A percentile compares a stretch with the other conserved stretches of the same genome.
Evolutionary conservation across 805 yeast species (phyloP).

Genomic region (Priceomyces fermenticarens): DNA sequence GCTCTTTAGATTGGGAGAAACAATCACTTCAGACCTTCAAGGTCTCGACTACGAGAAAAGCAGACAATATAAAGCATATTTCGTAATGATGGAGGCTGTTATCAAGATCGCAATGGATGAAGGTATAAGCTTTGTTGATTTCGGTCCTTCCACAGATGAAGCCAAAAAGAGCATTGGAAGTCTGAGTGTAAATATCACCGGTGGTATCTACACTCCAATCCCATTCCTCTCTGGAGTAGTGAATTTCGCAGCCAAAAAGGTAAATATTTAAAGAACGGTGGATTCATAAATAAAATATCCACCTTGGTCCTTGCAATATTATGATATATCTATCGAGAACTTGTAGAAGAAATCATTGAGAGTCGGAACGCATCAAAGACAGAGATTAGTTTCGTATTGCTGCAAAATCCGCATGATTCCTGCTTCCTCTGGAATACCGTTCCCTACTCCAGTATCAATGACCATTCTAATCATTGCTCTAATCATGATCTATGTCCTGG

Average conservation of each 20-base stretch:
- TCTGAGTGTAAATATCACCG: conserved; percentile 32
- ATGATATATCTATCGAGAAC: too few species aligned
- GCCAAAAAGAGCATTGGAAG: conserved; percentile 42
- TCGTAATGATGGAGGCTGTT: conserved; percentile 47
- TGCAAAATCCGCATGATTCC: too few species aligned
- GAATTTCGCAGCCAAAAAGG: conserved; percentile 13
- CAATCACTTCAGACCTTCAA: conserved; percentile 43
- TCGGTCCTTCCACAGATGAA: conserved; percentile 45
- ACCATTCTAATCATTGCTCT: too few species aligned
- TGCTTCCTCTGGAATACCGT: too few species aligned
- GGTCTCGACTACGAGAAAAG: conserved; percentile 40
- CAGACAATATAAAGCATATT: conserved; percentile 39
- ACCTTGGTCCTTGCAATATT: too few species aligned
- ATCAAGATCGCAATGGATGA: conserved; percentile 38
- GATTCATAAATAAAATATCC: too few species aligned
- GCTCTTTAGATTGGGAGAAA: conserved; percentile 40
- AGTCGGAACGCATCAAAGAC: too few species aligned
- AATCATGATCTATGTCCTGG: too few species aligned
- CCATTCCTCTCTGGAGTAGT: conserved; percentile 12
- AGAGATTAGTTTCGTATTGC: too few species aligned
- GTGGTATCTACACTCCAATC: conserved; percentile 31
- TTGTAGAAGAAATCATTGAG: too few species aligned
- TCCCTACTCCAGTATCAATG: too few species aligned
- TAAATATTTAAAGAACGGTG: too few species aligned
- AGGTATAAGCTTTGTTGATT: conserved; percentile 38